These are phyloP conservation scores for Euphorbia lathyris DNA, from an alignment of 345 rosid genomes.

Conservation along the genomic window DNA sequence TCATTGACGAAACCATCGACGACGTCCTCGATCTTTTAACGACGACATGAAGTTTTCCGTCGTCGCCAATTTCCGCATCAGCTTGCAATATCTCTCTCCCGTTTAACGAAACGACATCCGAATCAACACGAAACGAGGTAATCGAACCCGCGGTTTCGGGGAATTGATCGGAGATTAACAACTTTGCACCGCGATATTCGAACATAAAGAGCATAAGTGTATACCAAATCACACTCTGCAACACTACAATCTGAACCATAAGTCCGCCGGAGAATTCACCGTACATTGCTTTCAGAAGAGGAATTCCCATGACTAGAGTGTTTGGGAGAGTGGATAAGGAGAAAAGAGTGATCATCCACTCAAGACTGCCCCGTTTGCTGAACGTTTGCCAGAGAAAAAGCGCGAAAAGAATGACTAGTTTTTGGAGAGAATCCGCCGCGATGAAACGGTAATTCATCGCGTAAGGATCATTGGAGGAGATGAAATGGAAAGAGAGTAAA, in stretches of 20 bases:
- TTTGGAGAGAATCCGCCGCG: constrained; percentile 79
- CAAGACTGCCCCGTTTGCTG: constrained; percentile 48
- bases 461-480: constrained; percentile 66
- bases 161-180: constrained; percentile 71
- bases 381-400: constrained; percentile 70
- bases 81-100: constrained; percentile 71
- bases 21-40: constrained; percentile 56
- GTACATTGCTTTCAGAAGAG: constrained; percentile 78
- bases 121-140: constrained; percentile 69
- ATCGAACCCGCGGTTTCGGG: constrained; percentile 81
- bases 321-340: constrained; percentile 80
- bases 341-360: constrained; percentile 82
- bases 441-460: constrained; percentile 82
- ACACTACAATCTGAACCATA: constrained; percentile 84
- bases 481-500: constrained; percentile 79
- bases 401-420: constrained; percentile 60
- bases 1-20: constrained; percentile 63
- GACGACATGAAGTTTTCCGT: constrained; percentile 78
- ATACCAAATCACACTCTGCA: constrained; percentile 81
- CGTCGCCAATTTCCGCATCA: constrained; percentile 79
- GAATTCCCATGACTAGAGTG: constrained; percentile 85
- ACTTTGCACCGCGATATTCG: constrained; percentile 75
- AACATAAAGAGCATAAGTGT: constrained; percentile 78
- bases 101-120: constrained; percentile 74
- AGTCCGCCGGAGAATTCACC: constrained; percentile 69